Evolutionary conservation across 371 early-diverging fungal genomes (phyloP).

Genomic region (Haplosporangium sp.): DNA sequence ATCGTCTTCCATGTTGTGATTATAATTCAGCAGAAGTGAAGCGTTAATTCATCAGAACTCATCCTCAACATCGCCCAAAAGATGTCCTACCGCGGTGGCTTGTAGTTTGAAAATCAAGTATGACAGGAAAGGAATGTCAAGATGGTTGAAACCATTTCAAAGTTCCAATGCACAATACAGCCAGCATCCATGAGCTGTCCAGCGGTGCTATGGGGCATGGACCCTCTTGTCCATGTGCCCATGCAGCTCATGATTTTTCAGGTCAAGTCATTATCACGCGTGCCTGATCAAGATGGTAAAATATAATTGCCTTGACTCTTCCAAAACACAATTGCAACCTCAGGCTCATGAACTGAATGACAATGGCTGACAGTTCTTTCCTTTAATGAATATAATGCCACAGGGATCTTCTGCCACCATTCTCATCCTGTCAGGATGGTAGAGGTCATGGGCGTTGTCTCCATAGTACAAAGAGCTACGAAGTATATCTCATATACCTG

Average conservation of each 20-base stretch:
- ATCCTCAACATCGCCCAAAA: no score
- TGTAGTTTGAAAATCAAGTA: no score
- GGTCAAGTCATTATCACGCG: slow-evolving; percentile 16
- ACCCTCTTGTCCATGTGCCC: slow-evolving; percentile 41
- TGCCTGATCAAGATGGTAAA: slow-evolving; percentile 40
- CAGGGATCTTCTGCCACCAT: slow-evolving; percentile 38
- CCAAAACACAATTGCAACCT: no score
- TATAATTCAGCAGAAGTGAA: slow-evolving; percentile 10
- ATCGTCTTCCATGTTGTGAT: slow-evolving; percentile 78
- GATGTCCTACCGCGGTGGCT: no score
- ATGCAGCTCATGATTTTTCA: slow-evolving; percentile 46
- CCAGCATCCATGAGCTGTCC: slow-evolving; percentile 28
- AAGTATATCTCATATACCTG: slow-evolving; percentile 24
- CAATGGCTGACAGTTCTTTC: background rate
- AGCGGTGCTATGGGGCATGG: slow-evolving; percentile 43
- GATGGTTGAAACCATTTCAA: no score
- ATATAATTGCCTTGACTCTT: no score
- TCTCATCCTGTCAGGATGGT: slow-evolving; percentile 24
- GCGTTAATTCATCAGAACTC: no score
- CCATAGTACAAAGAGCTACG: slow-evolving; percentile 11
- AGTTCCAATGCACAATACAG: slow-evolving; percentile 5
- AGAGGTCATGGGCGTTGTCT: slow-evolving; percentile 35
- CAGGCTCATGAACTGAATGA: background rate
- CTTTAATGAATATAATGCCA: background rate
- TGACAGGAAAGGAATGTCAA: no score